Evolutionary conservation across 2,329 filamentous ascomycete genomes (phyloP).

Genomic region (Neonectria coccinea): DNA sequence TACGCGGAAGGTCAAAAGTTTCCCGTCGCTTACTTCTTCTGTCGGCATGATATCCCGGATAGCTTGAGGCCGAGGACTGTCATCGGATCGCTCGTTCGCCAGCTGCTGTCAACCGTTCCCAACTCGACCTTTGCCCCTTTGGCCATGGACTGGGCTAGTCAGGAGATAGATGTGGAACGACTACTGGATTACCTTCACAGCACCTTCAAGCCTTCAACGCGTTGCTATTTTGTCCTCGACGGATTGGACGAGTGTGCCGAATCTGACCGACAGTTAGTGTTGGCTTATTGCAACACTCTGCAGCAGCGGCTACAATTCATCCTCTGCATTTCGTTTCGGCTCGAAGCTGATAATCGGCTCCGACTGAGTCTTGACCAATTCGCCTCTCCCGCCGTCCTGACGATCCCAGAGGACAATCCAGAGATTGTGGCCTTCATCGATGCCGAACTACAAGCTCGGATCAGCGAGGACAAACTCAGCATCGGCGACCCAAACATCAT

Average conservation of each 20-base stretch:
- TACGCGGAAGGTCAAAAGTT: not conserved
- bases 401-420: constrained; percentile 38
- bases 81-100: constrained; percentile 50
- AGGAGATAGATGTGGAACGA: not conserved
- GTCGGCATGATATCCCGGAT: constrained; percentile 45
- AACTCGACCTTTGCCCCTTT: not conserved
- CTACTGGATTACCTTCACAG: not conserved
- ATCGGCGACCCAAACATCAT: constrained; percentile 34
- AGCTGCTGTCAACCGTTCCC: constrained; percentile 46
- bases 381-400: not conserved
- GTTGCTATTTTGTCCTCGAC: constrained; percentile 30
- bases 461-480: constrained; percentile 20
- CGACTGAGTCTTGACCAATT: not conserved
- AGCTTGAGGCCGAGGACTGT: constrained; percentile 47
- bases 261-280: not conserved
- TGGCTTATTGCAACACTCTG: not conserved
- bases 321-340: constrained; percentile 1
- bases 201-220: not conserved
- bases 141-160: not conserved
- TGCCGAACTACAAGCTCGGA: constrained; percentile 23
- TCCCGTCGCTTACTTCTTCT: constrained; percentile 51
- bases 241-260: constrained; percentile 36
- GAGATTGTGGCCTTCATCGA: constrained; percentile 42
- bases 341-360: not conserved
- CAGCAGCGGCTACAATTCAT: not conserved